Percentiles rank a stretch among this genome's conserved stretches.
These are phyloP conservation scores for Paracoccidioides brasiliensis DNA, from an alignment of 2,329 filamentous ascomycete species.

Conservation along the genomic window DNA sequence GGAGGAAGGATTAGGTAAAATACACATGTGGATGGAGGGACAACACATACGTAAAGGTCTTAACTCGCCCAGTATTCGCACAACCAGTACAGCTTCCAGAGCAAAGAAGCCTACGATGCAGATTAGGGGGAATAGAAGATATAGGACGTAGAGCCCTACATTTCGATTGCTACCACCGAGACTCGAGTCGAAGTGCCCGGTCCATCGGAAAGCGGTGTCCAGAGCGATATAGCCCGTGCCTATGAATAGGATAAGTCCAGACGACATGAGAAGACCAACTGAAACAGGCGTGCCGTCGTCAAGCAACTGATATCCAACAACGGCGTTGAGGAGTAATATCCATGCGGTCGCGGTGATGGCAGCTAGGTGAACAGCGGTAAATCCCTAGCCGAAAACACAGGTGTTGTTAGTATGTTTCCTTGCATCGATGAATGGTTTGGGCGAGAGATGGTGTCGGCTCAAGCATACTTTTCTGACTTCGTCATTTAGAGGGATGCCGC, in stretches of 20 bases:
- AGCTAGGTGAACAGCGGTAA: constrained; percentile 80
- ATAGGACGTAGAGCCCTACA: constrained; percentile 84
- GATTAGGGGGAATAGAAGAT: constrained; percentile 76
- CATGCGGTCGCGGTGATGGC: constrained; percentile 78
- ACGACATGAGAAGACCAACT: constrained; percentile 58
- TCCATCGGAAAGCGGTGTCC: constrained; percentile 82
- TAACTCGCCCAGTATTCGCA: constrained; percentile 73
- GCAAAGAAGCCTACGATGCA: constrained; percentile 82
- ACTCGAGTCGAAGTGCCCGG: constrained; percentile 58
- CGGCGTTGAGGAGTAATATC: constrained; percentile 81
- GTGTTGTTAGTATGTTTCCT: neutral
- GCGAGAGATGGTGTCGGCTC: constrained; percentile 21
- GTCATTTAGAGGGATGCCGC: constrained; percentile 64
- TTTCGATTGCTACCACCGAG: constrained; percentile 47
- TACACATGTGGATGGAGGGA: too few species aligned
- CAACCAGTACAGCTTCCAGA: constrained; percentile 69
- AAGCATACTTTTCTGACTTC: constrained; percentile 56
- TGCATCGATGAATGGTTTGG: neutral
- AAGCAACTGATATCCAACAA: constrained; percentile 84
- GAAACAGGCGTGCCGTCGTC: constrained; percentile 87
- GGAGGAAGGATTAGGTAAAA: too few species aligned
- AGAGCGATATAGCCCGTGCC: constrained; percentile 93
- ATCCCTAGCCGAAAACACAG: constrained; percentile 45
- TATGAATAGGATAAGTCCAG: constrained; percentile 60
- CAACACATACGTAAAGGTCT: constrained; percentile 64